Conservation (phyloP, 2,329 filamentous ascomycete species). For the Arthrobotrys iridis region DNA sequence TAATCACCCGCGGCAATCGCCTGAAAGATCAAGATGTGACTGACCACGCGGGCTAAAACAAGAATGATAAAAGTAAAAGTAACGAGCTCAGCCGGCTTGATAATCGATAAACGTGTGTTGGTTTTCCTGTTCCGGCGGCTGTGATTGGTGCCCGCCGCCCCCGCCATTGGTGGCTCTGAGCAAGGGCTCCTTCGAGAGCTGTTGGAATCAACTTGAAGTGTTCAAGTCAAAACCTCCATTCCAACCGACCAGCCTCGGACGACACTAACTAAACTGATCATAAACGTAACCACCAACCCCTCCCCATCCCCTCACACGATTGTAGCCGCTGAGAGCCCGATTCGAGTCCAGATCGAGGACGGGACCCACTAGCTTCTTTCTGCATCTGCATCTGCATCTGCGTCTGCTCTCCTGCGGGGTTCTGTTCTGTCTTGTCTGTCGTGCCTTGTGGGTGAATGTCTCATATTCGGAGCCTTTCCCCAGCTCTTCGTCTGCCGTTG, state of each 20-base stretch:
- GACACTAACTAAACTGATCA: too few species aligned
- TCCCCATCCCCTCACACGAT: slow-evolving; percentile 10
- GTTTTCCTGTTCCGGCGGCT: not conserved
- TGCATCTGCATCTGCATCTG: too few species aligned
- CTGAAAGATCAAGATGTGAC: not conserved
- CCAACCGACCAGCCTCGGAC: too few species aligned
- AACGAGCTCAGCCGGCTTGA: not conserved
- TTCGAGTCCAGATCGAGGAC: not conserved
- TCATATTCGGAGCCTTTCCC: slow-evolving; percentile 27
- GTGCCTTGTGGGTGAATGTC: slow-evolving; percentile 7
- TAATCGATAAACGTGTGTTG: slow-evolving; percentile 5
- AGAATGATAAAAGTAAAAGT: slow-evolving; percentile 3
- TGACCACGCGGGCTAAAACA: too few species aligned
- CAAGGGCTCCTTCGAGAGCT: too few species aligned
- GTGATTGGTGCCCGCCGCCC: slow-evolving; percentile 50
- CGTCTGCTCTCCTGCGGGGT: slow-evolving; percentile 12
- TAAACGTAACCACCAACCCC: not conserved
- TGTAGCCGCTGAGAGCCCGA: not conserved
- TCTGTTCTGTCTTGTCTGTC: not conserved
- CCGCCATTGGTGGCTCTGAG: not conserved
- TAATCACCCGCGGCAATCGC: not conserved
- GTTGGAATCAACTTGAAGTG: too few species aligned
- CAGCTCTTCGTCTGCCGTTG: not conserved
- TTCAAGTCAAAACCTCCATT: too few species aligned
- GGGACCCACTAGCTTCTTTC: not conserved